phyloP scores from a whole-genome alignment of 176 grass and related monocot species.

The Eremochloa ophiuroides region DNA sequence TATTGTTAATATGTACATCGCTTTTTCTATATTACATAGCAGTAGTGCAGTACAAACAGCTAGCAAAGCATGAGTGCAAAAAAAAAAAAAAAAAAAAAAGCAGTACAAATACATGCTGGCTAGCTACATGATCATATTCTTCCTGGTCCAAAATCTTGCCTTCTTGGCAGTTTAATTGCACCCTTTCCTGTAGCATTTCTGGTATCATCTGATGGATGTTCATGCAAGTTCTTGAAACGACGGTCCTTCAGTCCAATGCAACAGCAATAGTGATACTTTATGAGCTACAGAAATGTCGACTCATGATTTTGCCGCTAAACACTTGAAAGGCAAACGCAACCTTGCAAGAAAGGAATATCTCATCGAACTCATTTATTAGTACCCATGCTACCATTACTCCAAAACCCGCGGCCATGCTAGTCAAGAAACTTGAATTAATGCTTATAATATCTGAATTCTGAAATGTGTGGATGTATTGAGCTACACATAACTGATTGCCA shows the following conservation, averaged over 20 bases:
- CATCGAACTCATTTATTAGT: slow-evolving; percentile 25
- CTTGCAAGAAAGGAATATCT: neutral
- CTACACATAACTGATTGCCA: neutral
- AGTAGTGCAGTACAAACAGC: no score
- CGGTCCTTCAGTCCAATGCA: neutral
- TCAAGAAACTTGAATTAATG: neutral
- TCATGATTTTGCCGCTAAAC: neutral
- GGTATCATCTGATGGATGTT: neutral
- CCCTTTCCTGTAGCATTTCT: neutral
- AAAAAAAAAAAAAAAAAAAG: no score
- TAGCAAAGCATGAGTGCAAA: neutral
- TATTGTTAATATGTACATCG: no score
- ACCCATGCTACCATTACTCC: slow-evolving; percentile 13
- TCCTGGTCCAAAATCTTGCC: neutral
- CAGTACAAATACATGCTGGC: neutral
- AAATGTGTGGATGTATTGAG: neutral
- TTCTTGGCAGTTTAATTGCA: neutral
- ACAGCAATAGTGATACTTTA: neutral
- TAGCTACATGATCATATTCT: neutral
- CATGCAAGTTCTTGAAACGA: neutral
- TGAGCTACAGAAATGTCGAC: slow-evolving; percentile 19
- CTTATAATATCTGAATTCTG: neutral
- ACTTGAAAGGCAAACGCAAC: neutral
- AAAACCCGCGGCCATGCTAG: neutral
- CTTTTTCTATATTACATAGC: no score